phyloP scores from a whole-genome alignment of 768 basidiomycete species.

The Trametes elegans region DNA sequence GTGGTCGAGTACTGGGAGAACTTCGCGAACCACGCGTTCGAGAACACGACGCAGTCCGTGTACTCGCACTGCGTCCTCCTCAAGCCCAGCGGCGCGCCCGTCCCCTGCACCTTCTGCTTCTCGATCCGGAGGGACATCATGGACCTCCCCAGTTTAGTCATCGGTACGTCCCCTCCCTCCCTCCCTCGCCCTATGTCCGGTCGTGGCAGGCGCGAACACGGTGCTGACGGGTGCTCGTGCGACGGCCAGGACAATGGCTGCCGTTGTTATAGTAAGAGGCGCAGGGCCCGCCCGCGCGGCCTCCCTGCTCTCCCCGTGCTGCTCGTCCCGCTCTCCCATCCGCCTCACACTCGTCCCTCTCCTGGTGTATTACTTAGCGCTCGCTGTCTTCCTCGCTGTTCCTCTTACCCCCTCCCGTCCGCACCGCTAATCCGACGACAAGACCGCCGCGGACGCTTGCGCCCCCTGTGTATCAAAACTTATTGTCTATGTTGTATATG shows the following conservation, averaged over 20 bases:
- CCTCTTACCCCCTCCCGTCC: neutral
- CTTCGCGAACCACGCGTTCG: slow-evolving; percentile 95
- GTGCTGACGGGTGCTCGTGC: neutral
- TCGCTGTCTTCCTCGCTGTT: neutral
- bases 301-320: neutral
- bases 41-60: slow-evolving; percentile 94
- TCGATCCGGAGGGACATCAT: slow-evolving; percentile 92
- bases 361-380: neutral
- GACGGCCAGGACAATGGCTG: slow-evolving; percentile 90
- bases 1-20: slow-evolving; percentile 97
- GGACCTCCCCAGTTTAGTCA: slow-evolving; percentile 85
- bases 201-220: neutral
- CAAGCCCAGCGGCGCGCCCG: slow-evolving; percentile 79
- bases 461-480: neutral
- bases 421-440: neutral
- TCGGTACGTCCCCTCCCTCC: slow-evolving; percentile 55
- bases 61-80: slow-evolving; percentile 90
- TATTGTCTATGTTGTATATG: too few relatives aligned
- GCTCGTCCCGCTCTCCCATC: neutral
- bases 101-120: slow-evolving; percentile 94
- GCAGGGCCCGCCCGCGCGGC: neutral
- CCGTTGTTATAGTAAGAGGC: slow-evolving; percentile 56
- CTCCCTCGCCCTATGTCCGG: neutral
- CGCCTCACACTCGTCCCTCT: neutral
- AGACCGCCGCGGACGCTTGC: too few relatives aligned